Percentiles rank a stretch among this genome's conserved stretches.
Evolutionary conservation across 345 rosid species (phyloP).

Genomic region (Eucalyptus viminalis): DNA sequence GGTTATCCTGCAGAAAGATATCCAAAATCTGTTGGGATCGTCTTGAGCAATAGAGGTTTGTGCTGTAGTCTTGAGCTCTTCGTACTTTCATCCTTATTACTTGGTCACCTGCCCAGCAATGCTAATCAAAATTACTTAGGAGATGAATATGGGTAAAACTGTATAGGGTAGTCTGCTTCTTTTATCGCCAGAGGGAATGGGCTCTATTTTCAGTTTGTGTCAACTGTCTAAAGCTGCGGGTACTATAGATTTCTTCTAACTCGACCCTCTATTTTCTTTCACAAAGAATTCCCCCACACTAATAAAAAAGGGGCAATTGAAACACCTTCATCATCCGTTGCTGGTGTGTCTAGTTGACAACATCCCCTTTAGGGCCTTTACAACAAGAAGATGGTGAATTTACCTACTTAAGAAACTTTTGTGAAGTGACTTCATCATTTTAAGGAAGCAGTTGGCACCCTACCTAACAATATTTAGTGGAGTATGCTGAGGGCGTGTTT

Average conservation of each 20-base stretch:
- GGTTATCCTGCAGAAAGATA: not conserved
- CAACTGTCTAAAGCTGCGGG: not conserved
- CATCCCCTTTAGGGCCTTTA: not conserved
- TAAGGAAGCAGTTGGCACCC: not conserved
- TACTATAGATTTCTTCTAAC: not conserved
- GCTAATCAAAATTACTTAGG: not conserved
- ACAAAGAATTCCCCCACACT: not conserved
- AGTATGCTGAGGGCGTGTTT: accelerated
- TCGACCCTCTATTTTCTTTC: not conserved
- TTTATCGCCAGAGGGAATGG: not conserved
- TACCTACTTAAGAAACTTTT: not conserved
- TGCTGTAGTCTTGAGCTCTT: not conserved
- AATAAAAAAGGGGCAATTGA: not conserved
- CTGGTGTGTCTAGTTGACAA: not conserved
- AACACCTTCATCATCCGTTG: not conserved
- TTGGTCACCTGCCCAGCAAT: not conserved
- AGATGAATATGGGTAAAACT: not conserved
- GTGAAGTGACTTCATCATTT: not conserved
- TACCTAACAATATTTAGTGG: not conserved
- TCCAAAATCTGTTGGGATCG: not conserved
- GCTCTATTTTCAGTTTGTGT: not conserved
- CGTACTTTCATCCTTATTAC: not conserved
- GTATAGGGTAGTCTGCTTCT: not conserved
- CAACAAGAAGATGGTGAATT: not conserved
- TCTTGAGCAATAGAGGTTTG: not conserved